phyloP scores from a whole-genome alignment of 139 green algal species.

The Chlamydomonas eustigma region DNA sequence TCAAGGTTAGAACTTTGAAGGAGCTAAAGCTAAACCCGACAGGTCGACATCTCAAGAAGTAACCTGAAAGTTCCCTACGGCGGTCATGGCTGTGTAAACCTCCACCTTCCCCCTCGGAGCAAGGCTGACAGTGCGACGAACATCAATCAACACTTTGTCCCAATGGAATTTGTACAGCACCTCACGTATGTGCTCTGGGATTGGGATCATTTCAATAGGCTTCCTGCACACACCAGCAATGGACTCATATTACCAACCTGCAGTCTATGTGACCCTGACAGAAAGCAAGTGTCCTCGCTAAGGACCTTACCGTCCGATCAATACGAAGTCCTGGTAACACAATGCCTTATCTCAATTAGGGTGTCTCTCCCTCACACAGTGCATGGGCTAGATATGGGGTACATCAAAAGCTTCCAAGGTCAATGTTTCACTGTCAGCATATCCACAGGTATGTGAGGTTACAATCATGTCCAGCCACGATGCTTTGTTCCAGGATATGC shows the following conservation, averaged over 20 bases:
- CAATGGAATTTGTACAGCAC: slow-evolving; percentile 33
- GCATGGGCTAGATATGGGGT: no score
- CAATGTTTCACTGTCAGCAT: no score
- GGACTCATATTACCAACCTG: background rate
- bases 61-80: slow-evolving; percentile 41
- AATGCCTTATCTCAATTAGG: no score
- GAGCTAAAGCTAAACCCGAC: no score
- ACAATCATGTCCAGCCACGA: no score
- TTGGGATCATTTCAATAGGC: slow-evolving; percentile 6
- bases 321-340: no score
- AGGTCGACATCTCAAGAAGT: background rate
- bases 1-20: no score
- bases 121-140: slow-evolving; percentile 3
- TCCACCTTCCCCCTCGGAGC: background rate
- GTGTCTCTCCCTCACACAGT: no score
- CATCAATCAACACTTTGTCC: slow-evolving; percentile 43
- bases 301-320: no score
- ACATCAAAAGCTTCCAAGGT: no score
- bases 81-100: slow-evolving; percentile 43
- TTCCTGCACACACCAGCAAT: background rate
- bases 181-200: slow-evolving; percentile 24
- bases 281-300: background rate
- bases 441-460: no score
- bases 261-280: background rate
- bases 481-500: background rate